phyloP scores from a whole-genome alignment of 2,329 filamentous ascomycete species.

The Alternaria tenuissima region DNA sequence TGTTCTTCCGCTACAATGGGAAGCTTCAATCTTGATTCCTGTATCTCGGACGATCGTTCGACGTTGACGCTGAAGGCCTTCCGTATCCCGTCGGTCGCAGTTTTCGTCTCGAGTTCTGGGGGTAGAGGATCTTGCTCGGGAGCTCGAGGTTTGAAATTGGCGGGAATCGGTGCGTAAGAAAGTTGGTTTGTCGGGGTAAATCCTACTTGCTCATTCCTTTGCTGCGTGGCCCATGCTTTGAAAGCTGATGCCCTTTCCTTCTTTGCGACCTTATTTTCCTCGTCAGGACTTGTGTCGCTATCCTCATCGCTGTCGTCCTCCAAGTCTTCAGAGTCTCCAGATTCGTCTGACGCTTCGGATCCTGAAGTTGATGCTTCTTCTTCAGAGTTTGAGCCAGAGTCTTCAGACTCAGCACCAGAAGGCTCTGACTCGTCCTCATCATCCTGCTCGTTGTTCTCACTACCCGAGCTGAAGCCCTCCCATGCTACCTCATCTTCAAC shows the following conservation, averaged over 20 bases:
- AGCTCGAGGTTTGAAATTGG: constrained; percentile 72
- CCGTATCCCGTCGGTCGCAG: constrained; percentile 64
- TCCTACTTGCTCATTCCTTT: constrained; percentile 84
- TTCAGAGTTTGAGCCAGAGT: constrained; percentile 10
- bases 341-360: constrained; percentile 26
- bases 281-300: constrained; percentile 42
- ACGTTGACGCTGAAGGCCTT: constrained; percentile 82
- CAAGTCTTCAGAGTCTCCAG: constrained; percentile 34
- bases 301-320: constrained; percentile 49
- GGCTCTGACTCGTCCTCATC: constrained; percentile 32
- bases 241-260: constrained; percentile 72
- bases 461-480: constrained; percentile 68
- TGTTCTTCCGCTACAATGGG: constrained; percentile 96
- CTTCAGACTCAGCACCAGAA: constrained; percentile 19
- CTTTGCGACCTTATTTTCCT: constrained; percentile 50
- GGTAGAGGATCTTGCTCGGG: constrained; percentile 76
- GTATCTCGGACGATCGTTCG: constrained; percentile 74
- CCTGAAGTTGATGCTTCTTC: constrained; percentile 20
- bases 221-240: constrained; percentile 89
- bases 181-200: constrained; percentile 61
- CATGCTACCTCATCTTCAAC: constrained; percentile 62
- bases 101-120: constrained; percentile 67
- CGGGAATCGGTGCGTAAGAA: constrained; percentile 59
- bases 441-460: constrained; percentile 35
- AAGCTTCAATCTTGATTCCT: constrained; percentile 78